phyloP scores from a whole-genome alignment of 1,284 basidiomycete species.

The Sporisorium sorghi region DNA sequence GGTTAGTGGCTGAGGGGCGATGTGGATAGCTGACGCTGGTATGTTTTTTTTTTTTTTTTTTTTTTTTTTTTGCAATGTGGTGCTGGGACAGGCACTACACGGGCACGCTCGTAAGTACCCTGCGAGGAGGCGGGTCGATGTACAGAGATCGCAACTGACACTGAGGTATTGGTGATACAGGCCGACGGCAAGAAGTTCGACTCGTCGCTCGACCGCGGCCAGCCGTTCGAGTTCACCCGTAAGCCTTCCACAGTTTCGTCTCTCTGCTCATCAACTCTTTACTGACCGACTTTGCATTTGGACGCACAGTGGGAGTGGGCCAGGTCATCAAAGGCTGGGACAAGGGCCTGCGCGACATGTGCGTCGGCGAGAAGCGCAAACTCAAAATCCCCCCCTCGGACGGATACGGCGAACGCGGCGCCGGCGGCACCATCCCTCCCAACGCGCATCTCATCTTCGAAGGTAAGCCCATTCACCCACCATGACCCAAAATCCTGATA shows the following conservation, averaged over 20 bases:
- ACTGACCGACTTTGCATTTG: not conserved
- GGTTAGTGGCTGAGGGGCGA: no score
- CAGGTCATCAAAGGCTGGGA: conserved; percentile 80
- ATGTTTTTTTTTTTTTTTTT: no score
- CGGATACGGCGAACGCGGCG: conserved; percentile 78
- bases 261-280: not conserved
- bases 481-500: not conserved
- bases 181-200: conserved; percentile 83
- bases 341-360: conserved; percentile 77
- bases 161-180: no score
- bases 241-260: conserved; percentile 2
- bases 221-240: conserved; percentile 73
- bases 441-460: conserved; percentile 88
- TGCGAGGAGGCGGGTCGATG: no score
- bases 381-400: conserved; percentile 71
- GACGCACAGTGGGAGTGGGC: conserved; percentile 77
- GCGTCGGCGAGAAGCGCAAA: conserved; percentile 88
- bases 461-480: conserved; percentile 66
- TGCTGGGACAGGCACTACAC: conserved; percentile 73
- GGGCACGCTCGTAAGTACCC: conserved; percentile 75
- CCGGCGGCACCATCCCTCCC: conserved; percentile 82
- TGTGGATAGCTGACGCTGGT: not conserved
- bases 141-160: conserved; percentile 5
- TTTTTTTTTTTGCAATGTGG: conserved; percentile 20
- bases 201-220: conserved; percentile 76